A percentile compares a stretch with the other conserved stretches of the same genome.
phyloP scores from a whole-genome alignment of 345 rosid genomes.

The Laguncularia racemosa region DNA sequence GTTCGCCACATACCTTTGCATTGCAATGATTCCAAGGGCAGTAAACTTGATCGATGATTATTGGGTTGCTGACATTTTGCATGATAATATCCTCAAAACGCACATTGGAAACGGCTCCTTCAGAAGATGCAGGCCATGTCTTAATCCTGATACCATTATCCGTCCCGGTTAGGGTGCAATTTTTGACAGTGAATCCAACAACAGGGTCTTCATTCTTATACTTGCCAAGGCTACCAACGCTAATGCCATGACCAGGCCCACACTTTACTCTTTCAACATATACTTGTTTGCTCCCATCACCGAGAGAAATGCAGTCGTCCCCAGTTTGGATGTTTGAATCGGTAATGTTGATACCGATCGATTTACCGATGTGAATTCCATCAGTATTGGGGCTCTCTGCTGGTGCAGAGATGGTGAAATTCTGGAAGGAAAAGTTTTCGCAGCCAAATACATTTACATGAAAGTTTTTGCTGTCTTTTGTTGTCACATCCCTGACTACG shows the following conservation, averaged over 20 bases:
- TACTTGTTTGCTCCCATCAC: constrained; percentile 12
- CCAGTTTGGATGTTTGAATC: constrained; percentile 9
- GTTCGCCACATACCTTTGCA: no score
- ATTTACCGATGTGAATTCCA: constrained; percentile 20
- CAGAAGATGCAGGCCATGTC: constrained; percentile 13
- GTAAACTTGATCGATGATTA: constrained; percentile 36
- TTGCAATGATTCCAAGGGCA: constrained; percentile 13
- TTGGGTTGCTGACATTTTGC: constrained; percentile 12
- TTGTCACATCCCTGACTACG: constrained; percentile 3
- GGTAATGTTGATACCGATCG: constrained; percentile 7
- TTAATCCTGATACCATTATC: constrained; percentile 8
- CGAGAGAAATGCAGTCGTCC: constrained; percentile 24
- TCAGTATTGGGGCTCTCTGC: constrained; percentile 18
- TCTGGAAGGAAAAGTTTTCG: constrained; percentile 11
- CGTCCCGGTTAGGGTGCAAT: constrained; percentile 8
- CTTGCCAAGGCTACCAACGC: constrained; percentile 14
- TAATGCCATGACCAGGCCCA: constrained; percentile 18
- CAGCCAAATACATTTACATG: constrained; percentile 14
- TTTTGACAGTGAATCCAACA: constrained; percentile 2
- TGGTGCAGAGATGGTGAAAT: constrained; percentile 9
- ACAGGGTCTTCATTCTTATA: constrained; percentile 8
- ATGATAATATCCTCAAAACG: constrained; percentile 4
- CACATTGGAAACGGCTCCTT: background rate
- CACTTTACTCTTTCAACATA: background rate
- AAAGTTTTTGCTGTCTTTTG: constrained; percentile 17